Evolutionary conservation across 768 basidiomycete genomes (phyloP), one percentile per base, ranked within the genome.

Genomic region (Melanogaster broomeanus): DNA sequence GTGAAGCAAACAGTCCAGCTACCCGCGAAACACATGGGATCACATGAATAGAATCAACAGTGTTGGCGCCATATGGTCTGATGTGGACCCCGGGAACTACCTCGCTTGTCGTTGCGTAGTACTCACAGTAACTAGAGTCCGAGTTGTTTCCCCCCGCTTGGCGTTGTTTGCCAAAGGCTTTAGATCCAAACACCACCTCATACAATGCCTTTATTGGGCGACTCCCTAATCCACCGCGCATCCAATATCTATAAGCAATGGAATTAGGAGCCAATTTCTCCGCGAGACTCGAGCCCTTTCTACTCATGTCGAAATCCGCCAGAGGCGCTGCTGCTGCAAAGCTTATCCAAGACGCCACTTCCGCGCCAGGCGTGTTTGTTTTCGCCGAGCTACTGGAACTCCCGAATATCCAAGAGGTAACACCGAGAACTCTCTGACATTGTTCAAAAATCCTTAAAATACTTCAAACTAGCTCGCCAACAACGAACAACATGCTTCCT

Each of bases 321-420:
- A 95, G 92, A 64, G 96, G 96, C 2, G 93, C 93, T 0, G 92
- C 90, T 1, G 93, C 94, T 0, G 94, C 92, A 6, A 94, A 95
- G 65, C 81, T 95, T 49, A 73, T 95, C 27, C 79, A 84, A 61
- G 88, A 97, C 64, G 95, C 87, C 48, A 93, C 88, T 22, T 81
- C 90, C 39, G 91, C 95, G 0, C 85, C 87, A 15, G 95, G 93
- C 10, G 90, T 97, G 41, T 96, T 90, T 66, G 89, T 93, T 51
- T 99, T 97, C 63, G 83, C 85, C 0, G 95, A 98, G 68, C 72
- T 99, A 46, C 74, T 98, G 45, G 88, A 93, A 40, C 68, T 88
- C 24, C 81, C 87, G 2, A 90, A 85, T 61, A 87, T 98, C 33
- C 84, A 89, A 64, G 89, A 95, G 75, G 96, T 91, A 59, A n/a